Conservation (phyloP, 73 alveolate species). For the Uronychia binucleata region DNA sequence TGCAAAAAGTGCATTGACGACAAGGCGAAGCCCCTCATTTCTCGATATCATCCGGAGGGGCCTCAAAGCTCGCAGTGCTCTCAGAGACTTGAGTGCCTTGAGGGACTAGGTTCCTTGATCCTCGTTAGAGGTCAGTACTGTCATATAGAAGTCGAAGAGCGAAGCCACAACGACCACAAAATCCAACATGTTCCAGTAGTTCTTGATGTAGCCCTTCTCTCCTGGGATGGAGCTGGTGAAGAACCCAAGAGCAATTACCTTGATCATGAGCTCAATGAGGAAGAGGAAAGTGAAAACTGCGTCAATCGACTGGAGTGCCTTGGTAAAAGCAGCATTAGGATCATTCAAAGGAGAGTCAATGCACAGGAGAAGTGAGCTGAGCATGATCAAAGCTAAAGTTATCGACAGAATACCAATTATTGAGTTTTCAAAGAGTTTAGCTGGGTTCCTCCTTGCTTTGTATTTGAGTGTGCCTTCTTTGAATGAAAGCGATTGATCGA, state of each 20-base stretch:
- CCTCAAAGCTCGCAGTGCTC: slow-evolving; percentile 64
- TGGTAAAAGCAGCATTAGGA: slow-evolving; percentile 11
- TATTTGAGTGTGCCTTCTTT: neutral
- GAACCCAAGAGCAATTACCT: slow-evolving; percentile 31
- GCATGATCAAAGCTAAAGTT: slow-evolving; percentile 29
- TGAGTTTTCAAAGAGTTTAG: neutral
- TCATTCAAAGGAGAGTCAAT: slow-evolving; percentile 34
- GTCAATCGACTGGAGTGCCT: slow-evolving; percentile 2
- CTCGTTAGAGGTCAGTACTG: neutral
- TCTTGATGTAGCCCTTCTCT: slow-evolving; percentile 1
- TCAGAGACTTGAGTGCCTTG: slow-evolving; percentile 48
- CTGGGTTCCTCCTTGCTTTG: neutral
- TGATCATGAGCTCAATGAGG: slow-evolving; percentile 8
- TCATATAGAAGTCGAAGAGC: slow-evolving; percentile 8
- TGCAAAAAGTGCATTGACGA: slow-evolving; percentile 58
- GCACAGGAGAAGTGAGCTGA: slow-evolving; percentile 62
- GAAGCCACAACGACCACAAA: slow-evolving; percentile 42
- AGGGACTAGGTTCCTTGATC: neutral
- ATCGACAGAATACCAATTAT: neutral
- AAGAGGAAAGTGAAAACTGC: slow-evolving; percentile 14
- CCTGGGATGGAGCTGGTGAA: slow-evolving; percentile 12
- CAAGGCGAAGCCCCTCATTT: slow-evolving; percentile 48
- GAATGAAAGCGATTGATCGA: neutral
- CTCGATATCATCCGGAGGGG: slow-evolving; percentile 53
- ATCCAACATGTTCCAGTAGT: slow-evolving; percentile 39